These are phyloP conservation scores for Cercospora sp. DNA, from an alignment of 2,329 filamentous ascomycete genomes.

Conservation along the genomic window DNA sequence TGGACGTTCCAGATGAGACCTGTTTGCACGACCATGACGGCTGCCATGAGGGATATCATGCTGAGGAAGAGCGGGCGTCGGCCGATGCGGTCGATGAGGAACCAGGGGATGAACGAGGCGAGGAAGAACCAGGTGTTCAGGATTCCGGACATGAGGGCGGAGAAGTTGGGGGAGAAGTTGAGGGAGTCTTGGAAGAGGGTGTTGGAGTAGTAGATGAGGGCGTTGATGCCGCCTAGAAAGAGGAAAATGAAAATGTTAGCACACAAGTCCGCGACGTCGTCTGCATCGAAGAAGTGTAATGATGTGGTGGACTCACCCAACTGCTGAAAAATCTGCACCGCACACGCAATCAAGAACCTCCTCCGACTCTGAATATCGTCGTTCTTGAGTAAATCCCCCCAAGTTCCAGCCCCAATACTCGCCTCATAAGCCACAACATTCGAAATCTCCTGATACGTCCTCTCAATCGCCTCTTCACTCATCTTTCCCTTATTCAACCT, in stretches of 20 bases:
- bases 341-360: conserved; percentile 34
- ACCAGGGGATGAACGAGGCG: conserved; percentile 50
- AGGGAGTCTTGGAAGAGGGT: conserved; percentile 35
- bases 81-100: conserved; percentile 41
- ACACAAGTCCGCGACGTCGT: no score
- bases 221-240: conserved; percentile 32
- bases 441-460: conserved; percentile 31
- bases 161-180: conserved; percentile 29
- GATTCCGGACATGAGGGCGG: conserved; percentile 36
- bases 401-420: conserved; percentile 42
- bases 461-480: conserved; percentile 29
- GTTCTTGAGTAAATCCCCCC: conserved; percentile 34
- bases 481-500: conserved; percentile 33
- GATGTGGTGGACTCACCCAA: conserved; percentile 25
- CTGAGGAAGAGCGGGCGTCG: conserved; percentile 36
- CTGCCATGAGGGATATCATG: conserved; percentile 50
- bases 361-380: conserved; percentile 30
- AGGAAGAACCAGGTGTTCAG: conserved; percentile 53
- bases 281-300: no score
- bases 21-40: conserved; percentile 65
- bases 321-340: conserved; percentile 33
- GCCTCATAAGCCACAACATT: conserved; percentile 33
- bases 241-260: neutral
- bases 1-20: conserved; percentile 41
- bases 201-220: conserved; percentile 35